phyloP scores from a whole-genome alignment of 805 yeast genomes.

The Yarrowia bubula region DNA sequence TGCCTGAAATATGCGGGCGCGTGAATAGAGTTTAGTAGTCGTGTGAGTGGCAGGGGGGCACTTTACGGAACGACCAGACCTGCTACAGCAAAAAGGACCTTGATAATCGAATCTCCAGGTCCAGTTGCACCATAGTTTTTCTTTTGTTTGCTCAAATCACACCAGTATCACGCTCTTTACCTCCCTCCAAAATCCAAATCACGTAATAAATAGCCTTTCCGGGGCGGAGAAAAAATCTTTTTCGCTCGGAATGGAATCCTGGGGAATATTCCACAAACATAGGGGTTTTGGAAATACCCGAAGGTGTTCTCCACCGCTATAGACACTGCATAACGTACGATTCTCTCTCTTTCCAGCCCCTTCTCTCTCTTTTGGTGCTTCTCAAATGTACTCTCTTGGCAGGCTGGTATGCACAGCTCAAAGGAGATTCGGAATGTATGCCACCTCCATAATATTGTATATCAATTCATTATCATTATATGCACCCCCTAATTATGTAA shows the following conservation, averaged over 20 bases:
- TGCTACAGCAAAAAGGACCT: neutral
- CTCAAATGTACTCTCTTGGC: neutral
- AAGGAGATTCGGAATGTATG: neutral
- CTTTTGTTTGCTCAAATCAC: too few relatives aligned
- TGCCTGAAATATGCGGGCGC: neutral
- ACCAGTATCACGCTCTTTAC: neutral
- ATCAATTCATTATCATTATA: neutral
- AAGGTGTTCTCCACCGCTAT: neutral
- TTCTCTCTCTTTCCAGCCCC: too few relatives aligned
- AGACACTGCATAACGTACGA: too few relatives aligned
- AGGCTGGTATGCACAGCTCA: neutral
- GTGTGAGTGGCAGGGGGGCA: neutral
- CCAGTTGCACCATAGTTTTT: neutral
- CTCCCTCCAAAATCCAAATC: neutral
- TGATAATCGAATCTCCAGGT: too few relatives aligned
- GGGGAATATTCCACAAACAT: neutral
- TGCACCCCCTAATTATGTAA: neutral
- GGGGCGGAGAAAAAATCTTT: neutral
- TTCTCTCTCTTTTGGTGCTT: neutral
- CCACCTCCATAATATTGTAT: neutral
- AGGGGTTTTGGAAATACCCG: neutral
- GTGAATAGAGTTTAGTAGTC: neutral
- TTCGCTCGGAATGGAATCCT: neutral
- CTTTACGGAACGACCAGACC: neutral
- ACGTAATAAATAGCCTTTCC: neutral